Evolutionary conservation across 306 rosid genomes (phyloP), one percentile per base, ranked within the genome.

Genomic region (Myrica gale): DNA sequence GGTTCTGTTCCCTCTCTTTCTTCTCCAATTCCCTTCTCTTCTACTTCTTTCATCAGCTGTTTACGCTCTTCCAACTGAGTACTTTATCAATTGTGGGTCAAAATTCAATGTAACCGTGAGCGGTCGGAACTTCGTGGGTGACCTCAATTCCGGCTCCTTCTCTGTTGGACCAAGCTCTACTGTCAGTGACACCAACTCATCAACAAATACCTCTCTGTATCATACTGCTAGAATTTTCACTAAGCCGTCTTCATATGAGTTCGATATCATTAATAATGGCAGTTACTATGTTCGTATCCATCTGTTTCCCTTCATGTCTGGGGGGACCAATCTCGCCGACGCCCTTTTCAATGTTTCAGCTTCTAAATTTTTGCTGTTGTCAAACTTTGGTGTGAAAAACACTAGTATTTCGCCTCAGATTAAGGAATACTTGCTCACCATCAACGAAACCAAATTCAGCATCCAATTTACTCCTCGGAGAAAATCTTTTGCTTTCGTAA

Each of bases 21-120:
- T 15, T 65, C 70, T 63, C 19, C 71, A 39, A 53, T 75, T 77
- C 32, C 66, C 46, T 23, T 74, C 26, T 56, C 74, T 86, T 72
- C 79, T 85, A 65, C 87, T 70, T 0, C 62, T 74, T 43, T 85
- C 83, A 61, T 84, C 67, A 11, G 82, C 81, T 4, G 32, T 26
- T 26, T 78, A 76, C 51, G 11, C 4, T 20, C 0, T 0, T 1
- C 86, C 76, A 1, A 44, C 37, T 0, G 71, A 55, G 60, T 82
- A 86, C 74, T 85, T 84, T 43, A 71, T 86, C 73, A 90, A 76
- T 8, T 84, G 91, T 39, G 95, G 90, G 0, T 84, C 90, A 0
- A 41, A 48, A 0, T 19, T 0, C 55, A 5, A 21, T 13, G 62
- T 41, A 0, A n/a, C 0, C 0, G 48, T 17, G 47, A 41, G 0